Base-by-base conservation (phyloP, 495 filamentous ascomycete genomes). In the Mytilinidion resinicola region DNA sequence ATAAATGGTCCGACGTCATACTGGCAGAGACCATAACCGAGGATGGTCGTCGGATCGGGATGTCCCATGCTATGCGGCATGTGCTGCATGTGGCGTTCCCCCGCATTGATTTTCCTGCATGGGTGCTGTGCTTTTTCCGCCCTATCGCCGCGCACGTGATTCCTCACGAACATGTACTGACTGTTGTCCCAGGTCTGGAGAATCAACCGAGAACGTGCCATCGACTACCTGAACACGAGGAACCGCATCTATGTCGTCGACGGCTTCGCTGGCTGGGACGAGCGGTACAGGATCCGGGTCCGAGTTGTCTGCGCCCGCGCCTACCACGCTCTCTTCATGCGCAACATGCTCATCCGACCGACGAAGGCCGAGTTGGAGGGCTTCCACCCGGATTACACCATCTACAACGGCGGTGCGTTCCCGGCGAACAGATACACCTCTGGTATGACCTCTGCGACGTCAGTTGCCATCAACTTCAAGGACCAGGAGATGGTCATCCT, bases 241-340 rank as follows among this genome's bases (percentile, higher is more conserved):
- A 96, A 96, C 72, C 89, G 93, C 68, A 98, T 98, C 77, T 98
- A 98, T 75, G 93, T 98, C 59, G 78, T 98, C 59, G 93, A 98
- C 76, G 93, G 93, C 60, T 98, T 85, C 72, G 93, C 93, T 59
- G 93, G 93, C 67, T 98, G 93, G 93, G 93, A 98, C 67, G 87
- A 95, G 81, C 90, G 92, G 70, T 98, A 98, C 82, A 82, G 91
- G 58, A 97, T 98, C 78, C 88, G 85, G 67, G 93, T 98, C 69
- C 95, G 93, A 64, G 92, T 98, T 60, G 90, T 98, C 72, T 98
- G 93, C 77, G 93, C 93, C 61, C 89, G 93, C 72, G 93, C 93
- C 75, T 98, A 98, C 82, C 93, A 98, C 82, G 93, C 93, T 62
- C 83, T 98, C 59, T 98, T 98, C 88, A 98, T 98, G 93, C 89